These are phyloP conservation scores for Paraphoma chrysanthemicola DNA, from an alignment of 2,329 filamentous ascomycete species.

Conservation along the genomic window DNA sequence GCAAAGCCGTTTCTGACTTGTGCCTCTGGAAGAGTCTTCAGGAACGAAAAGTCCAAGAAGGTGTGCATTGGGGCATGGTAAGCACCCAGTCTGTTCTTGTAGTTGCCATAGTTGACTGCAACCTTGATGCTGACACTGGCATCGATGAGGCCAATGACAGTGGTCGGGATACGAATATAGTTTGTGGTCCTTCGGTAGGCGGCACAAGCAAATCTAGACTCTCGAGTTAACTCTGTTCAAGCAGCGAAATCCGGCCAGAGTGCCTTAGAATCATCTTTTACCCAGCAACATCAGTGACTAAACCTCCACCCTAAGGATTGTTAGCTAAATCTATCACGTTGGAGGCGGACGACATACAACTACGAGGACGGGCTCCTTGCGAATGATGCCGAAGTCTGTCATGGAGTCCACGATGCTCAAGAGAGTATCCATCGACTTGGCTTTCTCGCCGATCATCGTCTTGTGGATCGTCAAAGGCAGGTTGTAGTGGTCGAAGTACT, in stretches of 20 bases:
- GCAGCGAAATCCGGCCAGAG: conserved; percentile 52
- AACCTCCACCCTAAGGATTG: conserved; percentile 49
- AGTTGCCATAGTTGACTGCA: conserved; percentile 78
- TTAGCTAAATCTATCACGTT: conserved; percentile 9
- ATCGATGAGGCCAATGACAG: conserved; percentile 77
- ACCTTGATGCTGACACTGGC: conserved; percentile 79
- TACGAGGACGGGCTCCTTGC: conserved; percentile 59
- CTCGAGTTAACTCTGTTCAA: conserved; percentile 27
- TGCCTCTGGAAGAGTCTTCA: conserved; percentile 70
- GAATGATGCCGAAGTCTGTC: conserved; percentile 74
- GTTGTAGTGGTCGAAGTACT: conserved; percentile 70
- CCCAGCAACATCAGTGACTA: conserved; percentile 65
- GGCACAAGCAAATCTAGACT: conserved; percentile 63
- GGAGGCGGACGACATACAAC: conserved; percentile 29
- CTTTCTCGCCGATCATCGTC: conserved; percentile 78
- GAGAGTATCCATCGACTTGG: conserved; percentile 74
- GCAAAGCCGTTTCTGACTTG: conserved; percentile 78
- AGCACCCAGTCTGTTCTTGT: conserved; percentile 76
- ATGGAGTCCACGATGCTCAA: conserved; percentile 75
- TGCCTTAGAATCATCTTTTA: conserved; percentile 60
- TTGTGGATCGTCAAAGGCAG: conserved; percentile 71
- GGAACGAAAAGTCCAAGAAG: conserved; percentile 75
- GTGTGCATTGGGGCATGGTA: conserved; percentile 76
- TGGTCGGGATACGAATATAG: conserved; percentile 76
- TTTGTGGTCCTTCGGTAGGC: conserved; percentile 76